Percentiles rank a stretch among this genome's conserved stretches.
Evolutionary conservation across 2,329 filamentous ascomycete genomes (phyloP).

Genomic region (Iodosphaeria phyllophila): DNA sequence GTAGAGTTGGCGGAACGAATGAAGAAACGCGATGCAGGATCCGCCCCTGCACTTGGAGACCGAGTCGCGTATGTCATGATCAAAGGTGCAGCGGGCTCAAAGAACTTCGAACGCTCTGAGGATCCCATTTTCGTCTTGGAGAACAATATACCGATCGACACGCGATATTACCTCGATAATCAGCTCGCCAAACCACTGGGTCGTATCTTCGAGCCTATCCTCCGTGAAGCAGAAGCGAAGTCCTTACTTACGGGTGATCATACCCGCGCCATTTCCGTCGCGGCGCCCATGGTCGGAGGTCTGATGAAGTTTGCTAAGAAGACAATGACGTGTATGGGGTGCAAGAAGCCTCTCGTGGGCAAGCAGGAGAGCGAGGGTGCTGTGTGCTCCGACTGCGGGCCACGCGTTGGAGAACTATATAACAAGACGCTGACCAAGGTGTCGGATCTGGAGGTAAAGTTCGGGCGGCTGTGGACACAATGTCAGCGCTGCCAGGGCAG

Average conservation of each 20-base stretch:
- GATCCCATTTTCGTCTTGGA: constrained; percentile 95
- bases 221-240: constrained; percentile 80
- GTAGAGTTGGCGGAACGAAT: constrained; percentile 90
- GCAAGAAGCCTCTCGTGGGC: constrained; percentile 81
- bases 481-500: constrained; percentile 95
- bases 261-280: constrained; percentile 84
- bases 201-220: constrained; percentile 93
- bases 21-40: constrained; percentile 91
- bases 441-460: constrained; percentile 81
- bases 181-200: constrained; percentile 88
- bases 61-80: constrained; percentile 97
- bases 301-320: constrained; percentile 98
- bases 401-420: constrained; percentile 80
- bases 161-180: constrained; percentile 96
- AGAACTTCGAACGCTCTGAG: constrained; percentile 94
- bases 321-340: constrained; percentile 95
- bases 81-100: constrained; percentile 72
- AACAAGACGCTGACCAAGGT: constrained; percentile 77
- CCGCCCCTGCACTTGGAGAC: constrained; percentile 79
- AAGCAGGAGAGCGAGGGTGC: constrained; percentile 69
- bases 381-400: constrained; percentile 71
- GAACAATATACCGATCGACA: constrained; percentile 95
- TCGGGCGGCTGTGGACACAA: constrained; percentile 90
- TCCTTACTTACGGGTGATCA: constrained; percentile 82
- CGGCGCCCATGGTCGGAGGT: constrained; percentile 76